Percentiles rank a stretch among this genome's conserved stretches.
These are phyloP conservation scores for Sphagnum tenellum DNA, from an alignment of 225 moss, liverwort and hornwort species.

Conservation along the genomic window DNA sequence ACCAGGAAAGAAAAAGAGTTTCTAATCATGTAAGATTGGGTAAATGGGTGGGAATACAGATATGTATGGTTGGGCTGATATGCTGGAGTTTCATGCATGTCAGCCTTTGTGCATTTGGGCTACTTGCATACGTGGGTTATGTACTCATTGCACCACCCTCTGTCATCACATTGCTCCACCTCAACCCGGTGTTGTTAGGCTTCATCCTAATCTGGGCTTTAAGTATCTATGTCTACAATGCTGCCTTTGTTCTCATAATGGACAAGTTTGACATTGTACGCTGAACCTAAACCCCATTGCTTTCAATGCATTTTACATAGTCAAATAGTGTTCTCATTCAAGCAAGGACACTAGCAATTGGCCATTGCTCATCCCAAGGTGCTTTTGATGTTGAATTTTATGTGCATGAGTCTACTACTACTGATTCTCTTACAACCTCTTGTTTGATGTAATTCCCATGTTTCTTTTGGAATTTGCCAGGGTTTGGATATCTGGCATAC, in stretches of 20 bases:
- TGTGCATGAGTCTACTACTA: no score
- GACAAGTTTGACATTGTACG: slow-evolving; percentile 22
- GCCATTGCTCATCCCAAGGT: no score
- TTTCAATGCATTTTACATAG: no score
- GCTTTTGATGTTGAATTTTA: no score
- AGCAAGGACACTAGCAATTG: no score
- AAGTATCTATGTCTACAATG: slow-evolving; percentile 33
- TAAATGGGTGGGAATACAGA: slow-evolving; percentile 7
- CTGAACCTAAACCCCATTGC: neutral
- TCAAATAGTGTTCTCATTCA: no score
- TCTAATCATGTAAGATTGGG: neutral
- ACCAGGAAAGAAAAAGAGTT: neutral
- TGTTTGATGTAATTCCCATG: no score
- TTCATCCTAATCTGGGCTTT: slow-evolving; percentile 31
- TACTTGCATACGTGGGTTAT: slow-evolving; percentile 36
- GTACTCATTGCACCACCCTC: slow-evolving; percentile 32
- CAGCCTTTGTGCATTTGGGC: slow-evolving; percentile 34
- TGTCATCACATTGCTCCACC: slow-evolving; percentile 16
- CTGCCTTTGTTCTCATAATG: slow-evolving; percentile 28
- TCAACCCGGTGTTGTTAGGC: slow-evolving; percentile 31
- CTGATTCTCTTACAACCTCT: no score
- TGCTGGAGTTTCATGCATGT: slow-evolving; percentile 37
- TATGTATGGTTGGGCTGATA: slow-evolving; percentile 31
- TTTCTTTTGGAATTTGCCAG: slow-evolving; percentile 3
- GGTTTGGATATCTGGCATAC: slow-evolving; percentile 33